Conservation (phyloP, 352 stramenopile genomes). For the Phytophthora uliginosa region DNA sequence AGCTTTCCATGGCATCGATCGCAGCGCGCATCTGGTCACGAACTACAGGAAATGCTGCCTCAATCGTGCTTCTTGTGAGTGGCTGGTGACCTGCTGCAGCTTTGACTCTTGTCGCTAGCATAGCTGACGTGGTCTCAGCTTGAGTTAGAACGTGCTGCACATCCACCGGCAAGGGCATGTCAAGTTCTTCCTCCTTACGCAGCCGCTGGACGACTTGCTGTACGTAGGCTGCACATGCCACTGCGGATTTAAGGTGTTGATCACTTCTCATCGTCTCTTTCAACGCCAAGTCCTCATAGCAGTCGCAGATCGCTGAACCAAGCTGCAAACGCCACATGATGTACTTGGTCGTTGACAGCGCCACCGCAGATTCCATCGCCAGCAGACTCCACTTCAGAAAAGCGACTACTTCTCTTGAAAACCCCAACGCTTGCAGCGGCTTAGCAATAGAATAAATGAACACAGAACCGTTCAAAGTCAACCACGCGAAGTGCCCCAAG, state of each 20-base stretch:
- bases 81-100: constrained; percentile 21
- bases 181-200: constrained; percentile 82
- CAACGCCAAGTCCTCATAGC: constrained; percentile 60
- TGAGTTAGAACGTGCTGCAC: constrained; percentile 47
- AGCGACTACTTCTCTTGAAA: constrained; percentile 57
- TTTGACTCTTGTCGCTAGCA: constrained; percentile 48
- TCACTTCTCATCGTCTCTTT: constrained; percentile 37
- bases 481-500: constrained; percentile 53
- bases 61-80: constrained; percentile 42
- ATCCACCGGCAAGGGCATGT: constrained; percentile 61
- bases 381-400: constrained; percentile 79
- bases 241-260: constrained; percentile 43
- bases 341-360: constrained; percentile 72
- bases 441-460: constrained; percentile 63
- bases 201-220: constrained; percentile 52
- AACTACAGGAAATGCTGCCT: constrained; percentile 31
- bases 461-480: constrained; percentile 76
- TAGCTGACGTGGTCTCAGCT: constrained; percentile 48
- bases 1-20: constrained; percentile 45
- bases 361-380: constrained; percentile 59
- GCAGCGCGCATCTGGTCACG: constrained; percentile 48
- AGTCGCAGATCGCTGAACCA: constrained; percentile 59
- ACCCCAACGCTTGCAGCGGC: constrained; percentile 57
- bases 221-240: constrained; percentile 56
- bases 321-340: constrained; percentile 75